Percentiles rank a stretch among this genome's conserved stretches.
phyloP scores from a whole-genome alignment of 176 grass and related monocot genomes.

The Carex parvula region DNA sequence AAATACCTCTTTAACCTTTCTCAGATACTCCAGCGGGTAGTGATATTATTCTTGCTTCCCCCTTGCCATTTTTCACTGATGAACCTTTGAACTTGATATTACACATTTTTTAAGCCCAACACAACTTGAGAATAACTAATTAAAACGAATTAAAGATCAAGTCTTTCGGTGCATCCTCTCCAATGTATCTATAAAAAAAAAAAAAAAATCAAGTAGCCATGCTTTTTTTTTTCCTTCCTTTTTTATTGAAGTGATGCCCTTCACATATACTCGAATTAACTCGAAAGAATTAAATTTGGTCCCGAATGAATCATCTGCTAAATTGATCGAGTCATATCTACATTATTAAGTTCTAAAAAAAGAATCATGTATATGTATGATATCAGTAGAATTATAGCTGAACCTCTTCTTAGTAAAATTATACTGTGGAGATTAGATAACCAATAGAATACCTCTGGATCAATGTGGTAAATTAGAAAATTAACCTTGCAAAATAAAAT shows the following conservation, averaged over 20 bases:
- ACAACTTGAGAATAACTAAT: background rate
- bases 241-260: background rate
- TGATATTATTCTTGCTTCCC: background rate
- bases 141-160: background rate
- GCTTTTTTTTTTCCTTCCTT: background rate
- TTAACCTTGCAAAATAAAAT: background rate
- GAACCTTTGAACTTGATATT: no score
- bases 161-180: background rate
- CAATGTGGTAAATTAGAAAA: background rate
- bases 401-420: background rate
- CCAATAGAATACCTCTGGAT: background rate
- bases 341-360: background rate
- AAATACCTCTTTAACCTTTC: conserved; percentile 37
- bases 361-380: background rate
- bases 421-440: background rate
- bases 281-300: background rate
- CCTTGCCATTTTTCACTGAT: background rate
- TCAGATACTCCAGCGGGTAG: conserved; percentile 34
- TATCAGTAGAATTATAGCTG: background rate
- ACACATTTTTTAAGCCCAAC: no score
- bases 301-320: background rate
- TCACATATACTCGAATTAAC: background rate
- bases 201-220: background rate
- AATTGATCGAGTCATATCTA: background rate
- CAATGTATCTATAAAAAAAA: background rate